Evolutionary conservation across 1,284 basidiomycete genomes (phyloP).

Genomic region (Sparassis latifolia): DNA sequence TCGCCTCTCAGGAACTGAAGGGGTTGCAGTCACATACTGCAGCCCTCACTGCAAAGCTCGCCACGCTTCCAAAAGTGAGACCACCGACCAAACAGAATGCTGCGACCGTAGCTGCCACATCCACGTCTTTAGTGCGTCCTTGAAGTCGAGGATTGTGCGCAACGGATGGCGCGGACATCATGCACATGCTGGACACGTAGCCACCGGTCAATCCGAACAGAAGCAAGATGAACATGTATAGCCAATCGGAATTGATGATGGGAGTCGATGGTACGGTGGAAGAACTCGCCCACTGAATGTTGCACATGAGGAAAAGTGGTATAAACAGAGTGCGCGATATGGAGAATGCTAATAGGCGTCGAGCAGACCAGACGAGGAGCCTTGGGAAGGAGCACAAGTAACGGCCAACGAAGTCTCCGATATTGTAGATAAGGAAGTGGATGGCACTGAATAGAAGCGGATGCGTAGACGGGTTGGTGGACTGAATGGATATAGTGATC

Average conservation of each 20-base stretch:
- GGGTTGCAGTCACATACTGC: conserved; percentile 68
- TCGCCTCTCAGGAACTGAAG: conserved; percentile 28
- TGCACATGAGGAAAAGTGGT: conserved; percentile 81
- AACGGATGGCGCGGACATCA: conserved; percentile 69
- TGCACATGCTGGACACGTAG: conserved; percentile 60
- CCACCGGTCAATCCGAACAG: conserved; percentile 76
- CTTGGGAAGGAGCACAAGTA: conserved; percentile 63
- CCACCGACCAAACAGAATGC: conserved; percentile 78
- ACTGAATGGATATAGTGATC: conserved; percentile 69
- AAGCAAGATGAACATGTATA: conserved; percentile 72
- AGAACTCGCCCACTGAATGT: conserved; percentile 48
- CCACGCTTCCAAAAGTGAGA: conserved; percentile 65
- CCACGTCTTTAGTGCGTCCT: conserved; percentile 67
- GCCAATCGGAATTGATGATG: conserved; percentile 66
- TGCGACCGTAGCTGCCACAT: conserved; percentile 75
- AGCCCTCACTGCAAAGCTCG: conserved; percentile 72
- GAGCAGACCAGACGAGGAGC: conserved; percentile 62
- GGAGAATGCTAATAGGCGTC: conserved; percentile 55
- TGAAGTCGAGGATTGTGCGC: conserved; percentile 65
- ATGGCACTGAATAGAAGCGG: conserved; percentile 64
- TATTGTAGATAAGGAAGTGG: conserved; percentile 70
- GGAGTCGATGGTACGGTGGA: conserved; percentile 23
- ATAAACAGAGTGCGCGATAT: conserved; percentile 73
- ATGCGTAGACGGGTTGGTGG: conserved; percentile 53
- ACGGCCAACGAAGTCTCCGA: conserved; percentile 76